Conservation (phyloP, 805 yeast species). For the Wickerhamiella kazuoi region DNA sequence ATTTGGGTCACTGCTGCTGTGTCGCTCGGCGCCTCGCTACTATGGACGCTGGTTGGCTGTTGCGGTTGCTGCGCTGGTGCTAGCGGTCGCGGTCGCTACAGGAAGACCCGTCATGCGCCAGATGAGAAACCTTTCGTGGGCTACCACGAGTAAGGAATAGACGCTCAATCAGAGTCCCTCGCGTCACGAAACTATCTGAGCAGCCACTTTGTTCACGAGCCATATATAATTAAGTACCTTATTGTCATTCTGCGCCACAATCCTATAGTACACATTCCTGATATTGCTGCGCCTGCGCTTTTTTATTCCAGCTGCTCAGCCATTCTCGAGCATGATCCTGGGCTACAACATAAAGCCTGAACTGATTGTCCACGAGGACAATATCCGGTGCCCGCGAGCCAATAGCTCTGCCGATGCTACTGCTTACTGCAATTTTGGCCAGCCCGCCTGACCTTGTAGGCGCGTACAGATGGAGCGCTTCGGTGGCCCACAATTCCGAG, state of each 20-base stretch:
- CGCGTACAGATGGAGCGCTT: constrained; percentile 53
- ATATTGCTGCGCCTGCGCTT: constrained; percentile 8
- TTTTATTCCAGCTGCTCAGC: constrained; percentile 28
- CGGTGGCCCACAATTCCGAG: constrained; percentile 27
- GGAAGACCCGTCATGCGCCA: neutral
- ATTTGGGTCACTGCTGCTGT: constrained; percentile 49
- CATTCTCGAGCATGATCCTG: constrained; percentile 46
- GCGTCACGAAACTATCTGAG: neutral
- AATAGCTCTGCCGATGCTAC: constrained; percentile 45
- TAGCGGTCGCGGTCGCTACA: neutral
- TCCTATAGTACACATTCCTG: too few relatives aligned
- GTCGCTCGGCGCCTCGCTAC: constrained; percentile 24
- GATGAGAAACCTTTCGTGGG: neutral
- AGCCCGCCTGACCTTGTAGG: constrained; percentile 75
- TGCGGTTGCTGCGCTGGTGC: constrained; percentile 21
- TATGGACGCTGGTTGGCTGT: constrained; percentile 28
- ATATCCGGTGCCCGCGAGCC: constrained; percentile 43
- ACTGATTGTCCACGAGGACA: constrained; percentile 59
- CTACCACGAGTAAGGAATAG: neutral
- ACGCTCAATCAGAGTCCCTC: neutral
- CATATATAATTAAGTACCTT: too few relatives aligned
- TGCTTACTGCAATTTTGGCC: constrained; percentile 67
- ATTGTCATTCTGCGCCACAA: too few relatives aligned
- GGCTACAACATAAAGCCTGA: constrained; percentile 66
- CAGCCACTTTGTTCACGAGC: too few relatives aligned